A percentile compares a stretch with the other conserved stretches of the same genome.
Conservation (phyloP, 2,329 filamentous ascomycete genomes). For the Trichoderma aggressivum region DNA sequence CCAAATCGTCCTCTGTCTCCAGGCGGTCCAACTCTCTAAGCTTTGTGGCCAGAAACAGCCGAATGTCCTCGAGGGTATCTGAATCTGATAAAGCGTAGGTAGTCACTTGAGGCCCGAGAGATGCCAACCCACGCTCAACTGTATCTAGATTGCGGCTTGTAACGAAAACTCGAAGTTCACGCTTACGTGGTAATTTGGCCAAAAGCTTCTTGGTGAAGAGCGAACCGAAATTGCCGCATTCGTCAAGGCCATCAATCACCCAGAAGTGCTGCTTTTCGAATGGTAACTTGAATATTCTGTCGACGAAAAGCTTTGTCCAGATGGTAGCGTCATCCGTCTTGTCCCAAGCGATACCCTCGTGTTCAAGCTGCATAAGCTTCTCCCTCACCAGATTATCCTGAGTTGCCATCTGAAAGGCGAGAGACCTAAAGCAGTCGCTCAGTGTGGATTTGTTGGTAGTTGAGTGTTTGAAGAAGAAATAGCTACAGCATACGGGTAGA, state of each 20-base stretch:
- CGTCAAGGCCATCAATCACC: constrained; percentile 3
- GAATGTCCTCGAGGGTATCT: not conserved
- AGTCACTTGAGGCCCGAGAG: not conserved
- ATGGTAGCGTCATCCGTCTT: not conserved
- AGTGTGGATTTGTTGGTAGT: not conserved
- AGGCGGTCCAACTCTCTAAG: not conserved
- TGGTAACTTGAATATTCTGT: not conserved
- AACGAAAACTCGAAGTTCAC: not conserved
- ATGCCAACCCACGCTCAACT: not conserved
- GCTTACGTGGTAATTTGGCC: not conserved
- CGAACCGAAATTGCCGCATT: not conserved
- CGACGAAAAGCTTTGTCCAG: constrained; percentile 16
- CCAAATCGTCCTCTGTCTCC: not conserved
- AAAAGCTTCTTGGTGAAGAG: not conserved
- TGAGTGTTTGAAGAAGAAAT: constrained; percentile 7
- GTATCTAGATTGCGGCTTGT: constrained; percentile 9
- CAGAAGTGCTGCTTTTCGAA: not conserved
- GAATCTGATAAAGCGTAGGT: not conserved
- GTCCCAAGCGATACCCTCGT: not conserved
- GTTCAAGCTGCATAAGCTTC: not conserved
- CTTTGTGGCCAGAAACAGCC: not conserved
- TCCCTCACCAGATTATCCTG: not conserved
- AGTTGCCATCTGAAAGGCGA: constrained; percentile 5
- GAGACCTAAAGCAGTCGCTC: not conserved
- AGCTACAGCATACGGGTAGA: not conserved